Evolutionary conservation across 169 alveolate genomes (phyloP).

Genomic region (Toxoplasma gondii): DNA sequence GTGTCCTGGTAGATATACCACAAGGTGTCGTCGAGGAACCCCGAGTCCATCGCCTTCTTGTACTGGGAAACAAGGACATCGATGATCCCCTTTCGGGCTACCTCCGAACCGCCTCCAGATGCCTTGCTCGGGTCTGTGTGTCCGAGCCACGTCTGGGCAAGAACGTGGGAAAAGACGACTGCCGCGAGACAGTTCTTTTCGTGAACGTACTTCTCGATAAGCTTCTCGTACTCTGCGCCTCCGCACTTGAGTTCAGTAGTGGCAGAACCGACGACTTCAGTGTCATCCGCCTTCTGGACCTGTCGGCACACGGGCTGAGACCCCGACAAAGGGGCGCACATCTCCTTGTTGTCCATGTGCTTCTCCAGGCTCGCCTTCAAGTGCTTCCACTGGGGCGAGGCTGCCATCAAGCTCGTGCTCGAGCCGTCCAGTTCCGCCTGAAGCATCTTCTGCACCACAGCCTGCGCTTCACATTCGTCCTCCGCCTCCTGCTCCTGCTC

Average conservation of each 20-base stretch:
- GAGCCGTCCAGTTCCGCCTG: background rate
- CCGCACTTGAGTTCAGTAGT: slow-evolving; percentile 37
- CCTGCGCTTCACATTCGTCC: slow-evolving; percentile 46
- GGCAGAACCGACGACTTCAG: background rate
- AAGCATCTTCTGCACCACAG: background rate
- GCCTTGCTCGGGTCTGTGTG: slow-evolving; percentile 11
- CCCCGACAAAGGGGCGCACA: background rate
- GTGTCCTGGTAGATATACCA: slow-evolving; percentile 8
- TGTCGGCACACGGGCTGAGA: background rate
- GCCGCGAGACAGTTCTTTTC: slow-evolving; percentile 33
- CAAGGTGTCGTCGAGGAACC: background rate
- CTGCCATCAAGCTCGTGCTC: background rate
- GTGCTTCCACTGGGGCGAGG: slow-evolving; percentile 42
- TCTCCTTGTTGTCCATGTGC: slow-evolving; percentile 24
- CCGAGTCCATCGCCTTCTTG: background rate
- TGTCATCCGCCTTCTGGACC: background rate
- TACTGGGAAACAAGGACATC: background rate
- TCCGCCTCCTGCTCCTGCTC: slow-evolving; percentile 34
- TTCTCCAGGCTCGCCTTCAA: background rate
- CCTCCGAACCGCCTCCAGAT: background rate
- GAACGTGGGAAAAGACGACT: background rate
- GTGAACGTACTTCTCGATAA: slow-evolving; percentile 6
- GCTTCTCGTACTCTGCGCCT: slow-evolving; percentile 27
- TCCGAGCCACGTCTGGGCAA: slow-evolving; percentile 54
- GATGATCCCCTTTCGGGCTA: background rate